Evolutionary conservation across 345 rosid genomes (phyloP).

Genomic region (Murraya paniculata): DNA sequence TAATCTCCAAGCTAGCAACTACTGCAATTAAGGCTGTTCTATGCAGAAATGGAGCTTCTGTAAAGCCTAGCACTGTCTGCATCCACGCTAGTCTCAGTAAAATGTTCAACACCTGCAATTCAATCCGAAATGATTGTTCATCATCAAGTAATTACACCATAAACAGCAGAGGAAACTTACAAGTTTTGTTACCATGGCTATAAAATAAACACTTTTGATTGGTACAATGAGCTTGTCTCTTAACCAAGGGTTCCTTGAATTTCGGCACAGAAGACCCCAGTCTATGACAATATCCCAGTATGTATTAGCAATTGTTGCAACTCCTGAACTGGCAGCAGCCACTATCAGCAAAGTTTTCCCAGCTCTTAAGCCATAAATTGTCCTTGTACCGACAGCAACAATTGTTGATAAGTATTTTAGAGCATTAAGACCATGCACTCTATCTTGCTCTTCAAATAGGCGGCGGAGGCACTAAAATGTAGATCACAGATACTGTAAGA

Average conservation of each 20-base stretch:
- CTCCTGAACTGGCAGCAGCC: constrained; percentile 47
- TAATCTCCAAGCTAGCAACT: constrained; percentile 64
- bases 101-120: constrained; percentile 57
- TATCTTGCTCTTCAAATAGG: constrained; percentile 54
- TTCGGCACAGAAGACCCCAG: constrained; percentile 68
- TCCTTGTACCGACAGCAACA: constrained; percentile 48
- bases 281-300: constrained; percentile 76
- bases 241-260: constrained; percentile 71
- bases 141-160: no score
- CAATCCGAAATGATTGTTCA: not conserved
- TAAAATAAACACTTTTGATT: constrained; percentile 51
- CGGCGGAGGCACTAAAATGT: constrained; percentile 55
- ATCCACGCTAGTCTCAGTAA: constrained; percentile 79
- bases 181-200: constrained; percentile 57
- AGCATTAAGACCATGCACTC: constrained; percentile 38
- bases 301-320: constrained; percentile 49
- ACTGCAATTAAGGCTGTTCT: constrained; percentile 48
- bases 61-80: constrained; percentile 63
- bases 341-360: constrained; percentile 38
- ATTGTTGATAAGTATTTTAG: constrained; percentile 64
- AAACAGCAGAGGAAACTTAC: not conserved
- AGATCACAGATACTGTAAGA: not conserved
- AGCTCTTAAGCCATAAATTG: constrained; percentile 29
- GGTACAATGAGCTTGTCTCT: constrained; percentile 72
- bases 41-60: constrained; percentile 52